A percentile compares a stretch with the other conserved stretches of the same genome.
Evolutionary conservation across 2,329 filamentous ascomycete species (phyloP).

Genomic region (Penicillium frequentans): DNA sequence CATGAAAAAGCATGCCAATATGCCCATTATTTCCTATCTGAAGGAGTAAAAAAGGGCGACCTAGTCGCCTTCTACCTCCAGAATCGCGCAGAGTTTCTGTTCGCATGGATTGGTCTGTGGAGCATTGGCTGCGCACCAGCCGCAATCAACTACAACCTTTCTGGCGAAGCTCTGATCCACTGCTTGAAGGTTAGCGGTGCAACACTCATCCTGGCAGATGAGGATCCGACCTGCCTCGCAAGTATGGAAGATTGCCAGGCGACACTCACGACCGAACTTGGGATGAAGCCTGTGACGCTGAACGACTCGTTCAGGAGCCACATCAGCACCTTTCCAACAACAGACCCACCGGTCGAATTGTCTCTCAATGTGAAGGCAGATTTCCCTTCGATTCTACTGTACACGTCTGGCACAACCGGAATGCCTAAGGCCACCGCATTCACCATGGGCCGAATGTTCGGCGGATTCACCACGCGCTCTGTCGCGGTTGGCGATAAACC

Average conservation of each 20-base stretch:
- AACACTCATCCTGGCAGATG: conserved; percentile 60
- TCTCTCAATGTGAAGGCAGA: conserved; percentile 52
- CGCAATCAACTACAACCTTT: conserved; percentile 70
- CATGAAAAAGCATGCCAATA: conserved; percentile 61
- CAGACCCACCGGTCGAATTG: conserved; percentile 57
- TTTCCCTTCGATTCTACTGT: conserved; percentile 66
- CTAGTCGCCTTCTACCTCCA: conserved; percentile 66
- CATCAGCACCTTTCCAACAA: conserved; percentile 50
- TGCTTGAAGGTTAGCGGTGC: conserved; percentile 61
- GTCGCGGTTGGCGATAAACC: conserved; percentile 30
- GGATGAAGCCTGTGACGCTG: conserved; percentile 58
- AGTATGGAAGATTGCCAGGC: conserved; percentile 56
- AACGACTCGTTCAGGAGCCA: conserved; percentile 50
- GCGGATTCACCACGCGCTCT: conserved; percentile 35
- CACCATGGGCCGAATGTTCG: conserved; percentile 51
- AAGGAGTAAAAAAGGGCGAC: conserved; percentile 60
- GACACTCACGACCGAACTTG: conserved; percentile 55
- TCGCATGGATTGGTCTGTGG: conserved; percentile 65
- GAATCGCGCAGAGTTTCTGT: conserved; percentile 67
- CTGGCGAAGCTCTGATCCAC: conserved; percentile 64
- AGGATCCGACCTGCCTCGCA: conserved; percentile 53
- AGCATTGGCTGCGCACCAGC: conserved; percentile 68
- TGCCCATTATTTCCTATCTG: conserved; percentile 60
- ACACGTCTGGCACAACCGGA: conserved; percentile 75
- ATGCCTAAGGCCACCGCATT: conserved; percentile 70